Evolutionary conservation across 2,329 filamentous ascomycete species (phyloP).

Genomic region (Aureobasidium lini): DNA sequence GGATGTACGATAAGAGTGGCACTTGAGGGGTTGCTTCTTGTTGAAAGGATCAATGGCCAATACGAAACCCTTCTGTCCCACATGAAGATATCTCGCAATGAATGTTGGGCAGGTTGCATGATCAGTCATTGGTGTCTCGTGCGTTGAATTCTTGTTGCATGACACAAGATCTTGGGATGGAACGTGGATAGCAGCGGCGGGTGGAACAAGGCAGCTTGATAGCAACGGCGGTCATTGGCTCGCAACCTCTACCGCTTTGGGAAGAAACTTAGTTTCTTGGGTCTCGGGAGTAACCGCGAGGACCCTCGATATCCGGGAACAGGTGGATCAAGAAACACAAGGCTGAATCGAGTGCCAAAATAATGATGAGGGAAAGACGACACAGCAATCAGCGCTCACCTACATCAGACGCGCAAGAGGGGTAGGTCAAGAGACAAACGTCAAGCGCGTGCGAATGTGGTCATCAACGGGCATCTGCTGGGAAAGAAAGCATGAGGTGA

Average conservation of each 20-base stretch:
- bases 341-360: not conserved
- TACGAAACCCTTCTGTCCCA: not conserved
- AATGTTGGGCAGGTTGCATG: constrained; percentile 1
- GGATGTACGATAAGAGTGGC: not conserved
- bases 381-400: not conserved
- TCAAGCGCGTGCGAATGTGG: not conserved
- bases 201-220: constrained; percentile 6
- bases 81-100: not conserved
- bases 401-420: not conserved
- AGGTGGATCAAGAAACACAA: not conserved
- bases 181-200: not conserved
- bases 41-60: constrained; percentile 5
- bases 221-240: constrained; percentile 7
- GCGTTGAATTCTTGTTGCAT: constrained; percentile 4
- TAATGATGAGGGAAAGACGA: not conserved
- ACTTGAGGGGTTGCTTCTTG: not conserved
- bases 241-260: constrained; percentile 1
- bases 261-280: not conserved
- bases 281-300: constrained; percentile 5
- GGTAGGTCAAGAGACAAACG: not conserved
- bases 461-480: not conserved
- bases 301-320: constrained; percentile 1
- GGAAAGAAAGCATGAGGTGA: constrained; percentile 5
- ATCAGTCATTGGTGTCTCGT: not conserved
- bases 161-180: not conserved